Evolutionary conservation across 1,284 basidiomycete species (phyloP), one percentile per base, ranked within the genome.

Genomic region (Anthracocystis walkeri): DNA sequence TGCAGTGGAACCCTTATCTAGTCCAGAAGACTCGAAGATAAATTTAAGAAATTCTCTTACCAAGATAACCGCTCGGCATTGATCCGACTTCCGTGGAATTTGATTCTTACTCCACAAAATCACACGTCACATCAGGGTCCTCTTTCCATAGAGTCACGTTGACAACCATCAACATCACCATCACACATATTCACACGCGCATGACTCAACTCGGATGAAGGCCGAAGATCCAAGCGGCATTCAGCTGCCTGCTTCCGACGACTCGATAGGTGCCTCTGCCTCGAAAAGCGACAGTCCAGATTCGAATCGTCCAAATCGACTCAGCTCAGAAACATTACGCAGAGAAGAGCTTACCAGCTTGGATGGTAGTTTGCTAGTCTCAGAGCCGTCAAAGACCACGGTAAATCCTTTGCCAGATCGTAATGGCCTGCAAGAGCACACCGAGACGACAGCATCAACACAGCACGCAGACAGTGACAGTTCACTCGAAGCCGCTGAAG

Each of bases 241-340:
- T 5, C 50, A 41, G 41, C 52, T 50, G 59, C 60, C 38, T 31
- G 23, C 16, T 16, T 16, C n/a, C 40, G 10, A 49, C 21, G 44
- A 42, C 29, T 40, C 44, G 4, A 16, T 16, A 16, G 51, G 20
- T 20, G 25, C 23, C 16, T 27, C 29, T 27, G 42, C 38, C 14
- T 42, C 53, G 21, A 59, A 51, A 33, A 31, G 41, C 16, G 21
- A n/a, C 25, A 23, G 40, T 25, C 7, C 38, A 14, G 51, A 44
- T 21, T 21, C 29, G 14, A 49, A 18, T 23, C 53, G n/a, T 3
- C 12, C 8, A 27, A 21, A 38, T 10, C 63, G 59, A 40, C 50
- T 40, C 25, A 65, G 68, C 52, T 51, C 62, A 25, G 63, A 71
- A n/a, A 71, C 68, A 4, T 40, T 65, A 16, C 49, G 68, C 25